Evolutionary conservation across 139 green algal genomes (phyloP), one percentile per base, ranked within the genome.

Genomic region (Micromonas commoda): DNA sequence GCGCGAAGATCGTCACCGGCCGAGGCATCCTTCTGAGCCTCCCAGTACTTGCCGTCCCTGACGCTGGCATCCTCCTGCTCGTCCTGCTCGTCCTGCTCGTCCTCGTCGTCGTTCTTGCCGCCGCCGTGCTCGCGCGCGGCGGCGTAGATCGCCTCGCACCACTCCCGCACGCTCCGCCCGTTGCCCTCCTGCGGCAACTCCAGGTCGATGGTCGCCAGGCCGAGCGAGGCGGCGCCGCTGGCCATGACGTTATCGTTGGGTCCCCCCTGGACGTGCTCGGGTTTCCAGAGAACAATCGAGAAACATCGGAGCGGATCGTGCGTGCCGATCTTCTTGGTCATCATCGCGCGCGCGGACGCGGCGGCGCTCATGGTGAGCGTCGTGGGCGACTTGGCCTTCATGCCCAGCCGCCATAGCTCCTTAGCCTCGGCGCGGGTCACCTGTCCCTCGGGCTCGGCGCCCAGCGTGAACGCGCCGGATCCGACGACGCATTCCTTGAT

Each of bases 161-260:
- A 75, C 29, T 75, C 68, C 1, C 68, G 34, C 68, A 39, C 68
- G 2, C 37, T 63, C 29, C 68, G 31, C 26, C 68, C 68, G 37
- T 75, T 75, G 23, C 68, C 68, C 33, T 61, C 38, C 5, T 31
- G 24, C 2, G 68, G 68, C 23, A 75, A 21, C 37, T 75, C 68
- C 29, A 75, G 38, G 29, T 75, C 68, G 29, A 75, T 53, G 21
- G 26, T 39, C 6, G 21, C 6, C 2, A 75, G 29, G 23, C 68
- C 37, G 60, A 35, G 21, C 21, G 19, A 23, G 3, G 37, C 45
- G 45, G 45, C 45, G 45, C 45, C 45, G 45, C 45, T 57, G 9
- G 45, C 45, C 9, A 57, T 9, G 45, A 57, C 16, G 45, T 57
- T 57, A 57, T 57, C 45, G 9, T 57, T 57, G 9, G 9, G 9